Evolutionary conservation across 2,329 filamentous ascomycete genomes (phyloP), one percentile per base, ranked within the genome.

Genomic region (Piedraia hortae): DNA sequence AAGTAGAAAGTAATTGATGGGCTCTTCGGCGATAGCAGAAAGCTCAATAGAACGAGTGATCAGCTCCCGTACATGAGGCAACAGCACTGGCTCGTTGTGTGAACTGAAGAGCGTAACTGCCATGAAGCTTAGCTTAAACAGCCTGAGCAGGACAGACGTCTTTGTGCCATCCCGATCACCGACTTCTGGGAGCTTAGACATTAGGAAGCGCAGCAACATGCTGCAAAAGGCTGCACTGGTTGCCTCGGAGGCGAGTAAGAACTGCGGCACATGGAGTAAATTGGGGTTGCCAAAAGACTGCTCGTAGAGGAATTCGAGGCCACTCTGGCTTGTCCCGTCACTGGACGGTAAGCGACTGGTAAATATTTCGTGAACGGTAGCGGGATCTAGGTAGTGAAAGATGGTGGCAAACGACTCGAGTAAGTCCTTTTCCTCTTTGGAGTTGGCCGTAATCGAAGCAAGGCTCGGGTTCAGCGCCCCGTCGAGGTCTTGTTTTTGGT

Each of bases 71-170:
- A 97, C 82, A 43, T 97, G 85, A 0, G 88, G 88, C 23, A 93
- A 55, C 8, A 99, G 55, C 2, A 99, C 78, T 41, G 85, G 73
- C 46, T 99, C 85, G 36, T 99, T 99, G 39, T 91, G 80, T 5
- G 62, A 59, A 0, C 78, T 78, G 44, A 97, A 99, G 1, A 99
- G 55, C 0, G 85, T 97, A 17, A 99, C 85, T 0, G 88, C 88
- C 85, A 99, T 97, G 45, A 97, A 97, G 1, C 82, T 89, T 22
- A 99, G 50, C 47, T 99, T 99, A 52, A 93, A 99, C 22, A 99
- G 63, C 24, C 88, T 63, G 22, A 99, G 51, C 15, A 99, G 51
- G 21, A 97, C 90, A 4, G 78, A 82, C 0, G 85, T 82, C 45
- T 82, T 89, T 40, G 75, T 78, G 23, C 85, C 68, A 44, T 97